phyloP scores from a whole-genome alignment of 1,284 basidiomycete species.

The Puccinia coronata region DNA sequence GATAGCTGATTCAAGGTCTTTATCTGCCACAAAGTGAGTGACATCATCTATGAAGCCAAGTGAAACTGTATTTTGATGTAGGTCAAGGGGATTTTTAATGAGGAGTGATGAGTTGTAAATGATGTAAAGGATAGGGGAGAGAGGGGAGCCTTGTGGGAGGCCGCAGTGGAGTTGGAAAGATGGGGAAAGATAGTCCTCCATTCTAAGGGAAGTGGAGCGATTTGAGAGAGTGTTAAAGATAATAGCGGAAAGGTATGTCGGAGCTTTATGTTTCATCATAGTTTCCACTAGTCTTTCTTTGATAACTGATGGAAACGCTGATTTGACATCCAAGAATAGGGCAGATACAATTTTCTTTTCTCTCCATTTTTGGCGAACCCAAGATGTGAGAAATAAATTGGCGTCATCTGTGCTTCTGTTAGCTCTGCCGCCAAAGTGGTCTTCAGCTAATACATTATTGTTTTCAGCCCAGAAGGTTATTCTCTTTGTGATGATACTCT shows the following conservation, averaged over 20 bases:
- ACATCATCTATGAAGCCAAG: constrained; percentile 27
- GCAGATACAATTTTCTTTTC: constrained; percentile 5
- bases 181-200: constrained; percentile 16
- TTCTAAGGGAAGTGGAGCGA: neutral
- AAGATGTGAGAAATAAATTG: neutral
- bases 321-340: constrained; percentile 39
- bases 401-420: neutral
- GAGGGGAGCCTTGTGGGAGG: constrained; percentile 39
- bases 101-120: constrained; percentile 23
- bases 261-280: neutral
- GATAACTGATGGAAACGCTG: constrained; percentile 19
- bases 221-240: constrained; percentile 6
- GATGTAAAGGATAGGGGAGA: constrained; percentile 32
- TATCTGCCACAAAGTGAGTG: neutral
- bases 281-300: neutral
- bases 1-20: neutral
- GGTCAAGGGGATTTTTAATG: neutral
- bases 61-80: neutral
- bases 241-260: neutral
- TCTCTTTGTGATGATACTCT: constrained; percentile 10
- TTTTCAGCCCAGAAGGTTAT: constrained; percentile 19
- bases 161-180: constrained; percentile 6
- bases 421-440: constrained; percentile 29
- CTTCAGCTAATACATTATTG: neutral
- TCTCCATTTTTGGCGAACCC: constrained; percentile 37